Evolutionary conservation across 2,329 filamentous ascomycete species (phyloP), one percentile per base, ranked within the genome.

Genomic region (Immersiporthe knoxdaviesiana): DNA sequence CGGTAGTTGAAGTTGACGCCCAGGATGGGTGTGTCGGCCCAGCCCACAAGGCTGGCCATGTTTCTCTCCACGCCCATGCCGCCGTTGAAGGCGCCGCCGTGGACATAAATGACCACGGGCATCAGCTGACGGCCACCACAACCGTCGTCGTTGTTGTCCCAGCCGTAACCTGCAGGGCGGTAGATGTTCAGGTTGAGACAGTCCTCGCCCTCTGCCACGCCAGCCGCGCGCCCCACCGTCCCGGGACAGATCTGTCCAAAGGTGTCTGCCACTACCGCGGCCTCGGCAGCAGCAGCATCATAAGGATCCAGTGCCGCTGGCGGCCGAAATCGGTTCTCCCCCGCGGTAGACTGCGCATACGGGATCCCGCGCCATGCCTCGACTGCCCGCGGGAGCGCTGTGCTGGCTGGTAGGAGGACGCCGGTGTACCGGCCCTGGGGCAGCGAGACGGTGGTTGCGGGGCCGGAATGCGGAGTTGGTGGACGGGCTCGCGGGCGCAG

Each of bases 21-120:
- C 56, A 92, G 80, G 65, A 91, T 79, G 12, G 84, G 84, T 59
- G 79, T 75, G 35, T 80, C 78, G 2, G 84, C 78, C 80, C 85
- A 90, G 6, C 85, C 82, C 18, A 90, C 85, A 78, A 92, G 87
- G 47, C 85, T 86, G 0, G 83, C 84, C 71, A 90, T 86, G 74
- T 91, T 84, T 68, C 90, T 83, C 79, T 85, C 84, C 39, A 80
- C 75, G 65, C 85, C 83, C 73, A 78, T 73, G 50, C 87, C 82
- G 74, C 83, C 82, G 80, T 90, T 85, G 79, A 90, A 91, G 7
- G 82, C 84, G 2, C 89, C 89, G 59, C 89, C 89, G 74, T 91
- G 88, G 41, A 91, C 78, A 74, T 89, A 90, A 1, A 90, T 77
- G n/a, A 86, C 76, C 18, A 89, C 85, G 0, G 87, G 84, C 37